Base-by-base conservation (phyloP, 768 basidiomycete genomes). In the Suillus sp. region DNA sequence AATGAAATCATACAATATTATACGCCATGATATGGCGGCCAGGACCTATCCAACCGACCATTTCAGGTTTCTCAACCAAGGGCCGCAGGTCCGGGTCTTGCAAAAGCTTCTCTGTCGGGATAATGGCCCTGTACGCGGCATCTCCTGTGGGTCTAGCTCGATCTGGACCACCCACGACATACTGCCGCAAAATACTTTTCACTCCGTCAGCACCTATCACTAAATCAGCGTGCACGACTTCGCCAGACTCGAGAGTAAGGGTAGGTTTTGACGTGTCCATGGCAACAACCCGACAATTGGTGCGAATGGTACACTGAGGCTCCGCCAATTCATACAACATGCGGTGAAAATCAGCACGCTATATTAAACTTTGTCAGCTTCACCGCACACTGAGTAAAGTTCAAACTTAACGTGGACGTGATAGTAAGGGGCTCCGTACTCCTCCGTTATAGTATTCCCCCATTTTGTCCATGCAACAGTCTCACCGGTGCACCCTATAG, bases 21-120 rank as follows among this genome's bases (percentile, higher is more conserved):
- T 82, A 82, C 1, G 74, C 71, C 79, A 83, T 81, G 51, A 83
- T 66, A 62, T 83, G 83, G 6, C 79, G 62, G 2, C 75, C 61
- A 0, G 86, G 84, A 1, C 83, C 87, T 78, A 88, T 82, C 88
- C 88, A 89, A 0, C 77, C 79, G 0, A 82, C 83, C 78, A 84
- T 82, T 61, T 85, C 82, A 0, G 82, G 77, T 1, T 68, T 71
- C 16, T 89, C 85, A 0, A 87, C 78, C 14, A 90, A 74, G 1
- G 70, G 62, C 62, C 72, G 77, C 32, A 90, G 77, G 7, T 85
- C 84, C 0, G 84, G 84, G 64, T 90, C 84, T 11, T 70, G 68
- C 13, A 84, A 61, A 70, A 89, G 75, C 1, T 75, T 53, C 42
- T 69, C 75, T 0, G 84, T 78, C 2, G 82, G 76, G 40, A 89